A percentile compares a stretch with the other conserved stretches of the same genome.
Evolutionary conservation across 148 eudicot species (phyloP).

Genomic region (Silene uniflora): DNA sequence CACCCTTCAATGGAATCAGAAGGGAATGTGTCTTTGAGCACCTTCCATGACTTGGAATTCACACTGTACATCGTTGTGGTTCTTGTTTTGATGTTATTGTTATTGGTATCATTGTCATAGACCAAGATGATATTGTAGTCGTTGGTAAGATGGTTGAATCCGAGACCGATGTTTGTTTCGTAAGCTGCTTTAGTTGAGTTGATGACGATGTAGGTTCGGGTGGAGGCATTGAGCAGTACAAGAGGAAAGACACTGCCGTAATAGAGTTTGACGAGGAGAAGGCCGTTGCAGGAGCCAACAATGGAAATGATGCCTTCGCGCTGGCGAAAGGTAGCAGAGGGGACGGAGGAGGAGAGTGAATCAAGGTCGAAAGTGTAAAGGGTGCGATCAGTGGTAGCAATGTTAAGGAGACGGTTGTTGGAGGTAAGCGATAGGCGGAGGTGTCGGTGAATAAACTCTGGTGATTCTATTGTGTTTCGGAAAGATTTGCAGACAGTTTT

Average conservation of each 20-base stretch:
- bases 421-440: too few relatives aligned
- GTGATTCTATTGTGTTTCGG: too few relatives aligned
- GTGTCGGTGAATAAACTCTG: too few relatives aligned
- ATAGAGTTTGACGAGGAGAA: not conserved
- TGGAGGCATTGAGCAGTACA: not conserved
- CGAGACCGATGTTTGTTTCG: not conserved
- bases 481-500: not conserved
- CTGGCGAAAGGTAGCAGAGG: not conserved
- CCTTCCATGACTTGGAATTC: conserved; percentile 5
- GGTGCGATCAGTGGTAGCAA: not conserved
- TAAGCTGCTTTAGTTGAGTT: not conserved
- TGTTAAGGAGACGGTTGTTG: too few relatives aligned
- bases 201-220: not conserved
- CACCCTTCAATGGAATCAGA: not conserved
- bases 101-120: not conserved
- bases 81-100: not conserved
- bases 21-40: not conserved
- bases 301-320: not conserved
- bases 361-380: not conserved
- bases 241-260: not conserved
- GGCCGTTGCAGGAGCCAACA: conserved; percentile 9
- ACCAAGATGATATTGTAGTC: not conserved
- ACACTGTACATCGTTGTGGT: not conserved
- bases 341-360: not conserved
- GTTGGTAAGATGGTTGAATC: not conserved